Base-by-base conservation (phyloP, 2,329 filamentous ascomycete genomes). In the Alternaria panax region DNA sequence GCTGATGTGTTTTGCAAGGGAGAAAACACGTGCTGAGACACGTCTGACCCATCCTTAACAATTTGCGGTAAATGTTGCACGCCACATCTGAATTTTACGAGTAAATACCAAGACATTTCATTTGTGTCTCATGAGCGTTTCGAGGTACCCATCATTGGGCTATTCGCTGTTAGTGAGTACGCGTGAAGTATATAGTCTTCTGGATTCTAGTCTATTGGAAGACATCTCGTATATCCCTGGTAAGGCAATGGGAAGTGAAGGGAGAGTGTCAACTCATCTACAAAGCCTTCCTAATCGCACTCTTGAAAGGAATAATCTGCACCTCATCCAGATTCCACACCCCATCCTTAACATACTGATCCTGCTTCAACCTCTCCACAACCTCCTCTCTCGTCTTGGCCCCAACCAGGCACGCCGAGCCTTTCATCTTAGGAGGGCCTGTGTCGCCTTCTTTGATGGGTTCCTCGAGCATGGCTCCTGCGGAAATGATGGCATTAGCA, bases 361-460 rank as follows among this genome's bases (percentile, higher is more conserved):
- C 93, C 48, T 86, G 83, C 76, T 85, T 86, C 46, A 97, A 75
- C 51, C 85, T 73, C 68, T 90, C 85, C 40, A 89, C 75, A 2
- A 92, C 86, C 75, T 92, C 90, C 64, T 93, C 90, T 69, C 85
- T 87, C 8, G 84, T 88, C 62, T 87, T 85, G 7, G 90, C 92
- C 28, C 86, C 77, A 38, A 87, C 81, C 27, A 96, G 82, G 71
- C 95, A 80, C 18, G 88, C 86, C 75, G 89, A 92, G 41, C 92
- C 92, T 64, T 87, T 86, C 80, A 95, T 92, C 73, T 90, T 87
- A 42, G 87, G 85, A 20, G 84, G 85, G 5, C 80, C 78, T 0
- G 66, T 80, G 24, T 89, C 84, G 58, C 85, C 86, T 52, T 90
- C 86, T 6, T 85, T 82, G 32, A 91, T 63, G 2, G 72, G 75